These are phyloP conservation scores for Melaleuca alternifolia DNA, from an alignment of 345 rosid species.

Conservation along the genomic window DNA sequence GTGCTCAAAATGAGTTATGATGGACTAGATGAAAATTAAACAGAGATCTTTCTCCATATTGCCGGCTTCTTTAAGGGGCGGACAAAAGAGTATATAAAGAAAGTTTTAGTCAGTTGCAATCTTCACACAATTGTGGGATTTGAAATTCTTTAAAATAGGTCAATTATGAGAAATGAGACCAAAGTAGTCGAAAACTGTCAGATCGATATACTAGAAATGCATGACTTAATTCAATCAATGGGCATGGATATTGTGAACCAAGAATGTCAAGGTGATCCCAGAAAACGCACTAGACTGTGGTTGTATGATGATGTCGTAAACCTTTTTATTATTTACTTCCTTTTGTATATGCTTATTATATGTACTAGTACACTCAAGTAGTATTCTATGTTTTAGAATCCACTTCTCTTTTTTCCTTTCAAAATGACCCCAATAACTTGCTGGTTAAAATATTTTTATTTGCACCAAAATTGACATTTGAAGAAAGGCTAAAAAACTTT, in stretches of 20 bases:
- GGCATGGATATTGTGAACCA: neutral
- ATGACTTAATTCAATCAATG: neutral
- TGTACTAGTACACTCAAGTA: neutral
- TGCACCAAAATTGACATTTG: neutral
- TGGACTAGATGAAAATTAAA: neutral
- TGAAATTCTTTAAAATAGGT: too few species aligned
- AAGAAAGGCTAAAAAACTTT: neutral
- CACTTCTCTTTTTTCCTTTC: neutral
- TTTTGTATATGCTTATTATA: neutral
- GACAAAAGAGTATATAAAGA: neutral
- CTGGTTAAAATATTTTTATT: neutral
- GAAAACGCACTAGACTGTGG: neutral
- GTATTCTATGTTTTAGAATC: neutral
- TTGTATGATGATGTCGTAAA: neutral
- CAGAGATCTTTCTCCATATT: neutral
- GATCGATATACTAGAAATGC: too few species aligned
- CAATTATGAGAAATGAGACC: neutral
- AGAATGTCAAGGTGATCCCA: neutral
- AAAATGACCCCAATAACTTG: neutral
- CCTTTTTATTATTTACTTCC: neutral
- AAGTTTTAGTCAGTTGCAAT: neutral
- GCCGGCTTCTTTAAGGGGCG: neutral
- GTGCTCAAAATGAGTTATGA: neutral
- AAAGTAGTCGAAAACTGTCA: too few species aligned
- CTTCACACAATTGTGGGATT: neutral